phyloP scores from a whole-genome alignment of 495 filamentous ascomycete species.

The Cryomyces minteri region DNA sequence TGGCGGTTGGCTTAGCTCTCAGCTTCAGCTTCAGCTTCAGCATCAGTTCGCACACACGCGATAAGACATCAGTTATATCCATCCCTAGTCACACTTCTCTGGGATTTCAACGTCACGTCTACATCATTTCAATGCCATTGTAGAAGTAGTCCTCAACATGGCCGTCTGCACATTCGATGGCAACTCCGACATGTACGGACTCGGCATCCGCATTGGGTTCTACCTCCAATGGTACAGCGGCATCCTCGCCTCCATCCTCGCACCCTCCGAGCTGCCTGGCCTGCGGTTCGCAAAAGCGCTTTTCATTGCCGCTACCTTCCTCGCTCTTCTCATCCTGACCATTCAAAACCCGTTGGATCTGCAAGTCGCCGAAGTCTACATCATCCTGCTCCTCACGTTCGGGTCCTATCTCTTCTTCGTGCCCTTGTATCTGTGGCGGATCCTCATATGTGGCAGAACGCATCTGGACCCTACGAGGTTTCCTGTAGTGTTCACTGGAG shows the following conservation, averaged over 20 bases:
- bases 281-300: conserved; percentile 5
- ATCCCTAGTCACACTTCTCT: too few species aligned
- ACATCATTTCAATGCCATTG: too few species aligned
- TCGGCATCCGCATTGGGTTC: conserved; percentile 21
- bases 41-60: too few species aligned
- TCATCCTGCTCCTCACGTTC: conserved; percentile 20
- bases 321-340: conserved; percentile 8
- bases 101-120: too few species aligned
- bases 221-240: conserved; percentile 19
- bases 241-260: conserved; percentile 15
- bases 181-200: conserved; percentile 16
- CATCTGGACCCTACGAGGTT: conserved; percentile 11
- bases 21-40: too few species aligned
- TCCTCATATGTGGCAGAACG: conserved; percentile 14
- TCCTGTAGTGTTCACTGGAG: conserved; percentile 1
- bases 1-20: too few species aligned
- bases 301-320: conserved; percentile 10
- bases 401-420: conserved; percentile 16
- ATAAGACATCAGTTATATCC: too few species aligned
- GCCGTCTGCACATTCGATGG: background rate
- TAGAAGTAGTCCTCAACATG: background rate
- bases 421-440: conserved; percentile 17
- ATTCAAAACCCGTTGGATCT: conserved; percentile 1
- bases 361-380: conserved; percentile 12
- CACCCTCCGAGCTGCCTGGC: conserved; percentile 4